Evolutionary conservation across 2,329 filamentous ascomycete genomes (phyloP), one percentile per base, ranked within the genome.

Genomic region (Polychaeton citri): DNA sequence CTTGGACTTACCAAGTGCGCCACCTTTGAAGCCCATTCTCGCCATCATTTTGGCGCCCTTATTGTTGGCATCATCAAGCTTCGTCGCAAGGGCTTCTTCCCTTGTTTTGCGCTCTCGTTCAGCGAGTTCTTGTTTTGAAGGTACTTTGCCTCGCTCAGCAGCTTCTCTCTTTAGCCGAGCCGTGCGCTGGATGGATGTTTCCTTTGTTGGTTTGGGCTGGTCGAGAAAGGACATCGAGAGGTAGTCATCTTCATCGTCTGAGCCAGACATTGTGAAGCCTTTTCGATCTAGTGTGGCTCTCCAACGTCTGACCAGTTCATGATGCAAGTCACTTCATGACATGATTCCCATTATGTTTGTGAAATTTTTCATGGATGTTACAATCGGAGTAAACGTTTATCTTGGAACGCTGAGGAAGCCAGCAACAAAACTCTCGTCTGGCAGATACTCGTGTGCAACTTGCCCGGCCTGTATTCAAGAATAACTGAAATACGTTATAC

Each of bases 41-140:
- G 84, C 80, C 87, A 98, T 94, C 85, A 98, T 95, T 45, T 83
- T 76, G 42, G 92, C 75, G 2, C 88, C 90, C 55, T 95, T 96
- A 63, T 79, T 92, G 12, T 70, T 63, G 15, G 32, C 19, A 28
- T n/a, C 9, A 35, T 77, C 72, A 5, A 94, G 65, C 33, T 90
- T 66, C 4, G 80, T 81, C 4, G 77, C 71, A 18, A 95, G 72
- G 0, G 82, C 84, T 24, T 71, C 74, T 55, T 95, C 83, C 35
- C 85, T 79, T 12, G 74, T 74, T 30, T 69, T 71, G 6, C 71
- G 73, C 48, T 81, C 84, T 46, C 85, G 77, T 34, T 74, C 76
- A n/a, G 76, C 81, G 28, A 79, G 72, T 60, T 95, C 81, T 17
- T 78, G 76, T 61, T 94, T 95, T 32, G 87, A 87, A 52, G 83